Conservation (phyloP, 352 stramenopile genomes). For the Pythium phragmitis region DNA sequence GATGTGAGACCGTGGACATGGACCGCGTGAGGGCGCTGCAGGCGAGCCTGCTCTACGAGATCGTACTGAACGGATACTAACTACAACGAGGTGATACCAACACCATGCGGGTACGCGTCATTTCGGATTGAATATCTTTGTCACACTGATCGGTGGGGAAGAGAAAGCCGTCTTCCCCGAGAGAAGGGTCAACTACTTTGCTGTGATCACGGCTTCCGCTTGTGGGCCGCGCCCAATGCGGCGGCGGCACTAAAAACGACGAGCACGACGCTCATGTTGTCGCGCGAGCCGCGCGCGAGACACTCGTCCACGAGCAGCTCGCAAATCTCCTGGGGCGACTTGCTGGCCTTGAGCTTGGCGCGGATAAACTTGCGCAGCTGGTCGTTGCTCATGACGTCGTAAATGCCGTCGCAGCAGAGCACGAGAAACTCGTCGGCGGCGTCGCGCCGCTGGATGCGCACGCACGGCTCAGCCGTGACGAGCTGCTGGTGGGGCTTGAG, state of each 20-base stretch:
- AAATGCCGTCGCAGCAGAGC: slow-evolving; percentile 93
- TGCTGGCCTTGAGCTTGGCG: slow-evolving; percentile 62
- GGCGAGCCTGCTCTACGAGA: slow-evolving; percentile 55
- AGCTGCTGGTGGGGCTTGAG: slow-evolving; percentile 84
- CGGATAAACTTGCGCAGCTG: slow-evolving; percentile 91
- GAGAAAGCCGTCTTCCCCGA: background rate
- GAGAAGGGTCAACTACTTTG: background rate
- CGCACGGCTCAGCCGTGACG: slow-evolving; percentile 81
- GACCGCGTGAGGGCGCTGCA: slow-evolving; percentile 37
- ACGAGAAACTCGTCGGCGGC: slow-evolving; percentile 91
- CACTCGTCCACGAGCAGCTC: slow-evolving; percentile 83
- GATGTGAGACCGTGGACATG: background rate
- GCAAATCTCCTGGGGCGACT: slow-evolving; percentile 63
- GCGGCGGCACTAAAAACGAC: slow-evolving; percentile 61
- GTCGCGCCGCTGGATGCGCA: slow-evolving; percentile 71
- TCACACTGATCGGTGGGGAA: too few species aligned
- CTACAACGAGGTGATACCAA: background rate
- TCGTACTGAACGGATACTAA: slow-evolving; percentile 12
- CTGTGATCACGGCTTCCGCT: slow-evolving; percentile 22
- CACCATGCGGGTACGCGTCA: too few species aligned
- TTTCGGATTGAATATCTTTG: background rate
- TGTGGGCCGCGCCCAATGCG: slow-evolving; percentile 27
- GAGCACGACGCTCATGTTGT: slow-evolving; percentile 88
- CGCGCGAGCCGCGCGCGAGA: slow-evolving; percentile 73
- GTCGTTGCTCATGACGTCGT: slow-evolving; percentile 94